Base-by-base conservation (phyloP, 352 stramenopile species). In the Phytophthora litchii region DNA sequence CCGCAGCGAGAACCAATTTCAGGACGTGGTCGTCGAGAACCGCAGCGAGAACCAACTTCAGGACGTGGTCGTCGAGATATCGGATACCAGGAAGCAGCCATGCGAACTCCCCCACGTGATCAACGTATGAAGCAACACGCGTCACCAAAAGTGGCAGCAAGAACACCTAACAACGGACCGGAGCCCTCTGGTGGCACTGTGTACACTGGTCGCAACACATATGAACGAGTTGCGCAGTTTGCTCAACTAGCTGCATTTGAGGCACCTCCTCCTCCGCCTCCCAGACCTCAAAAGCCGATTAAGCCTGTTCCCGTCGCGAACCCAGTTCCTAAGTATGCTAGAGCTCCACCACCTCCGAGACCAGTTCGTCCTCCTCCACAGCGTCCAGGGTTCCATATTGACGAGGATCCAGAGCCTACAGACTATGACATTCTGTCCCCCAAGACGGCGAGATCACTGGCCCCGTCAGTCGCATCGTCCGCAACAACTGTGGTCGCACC, bases 161-260 rank as follows among this genome's bases (percentile, higher is more conserved):
- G 63, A 14, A 36, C 42, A 25, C 34, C 35, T 11, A 73, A 55
- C 21, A 57, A 60, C 16, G 36, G 32, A 21, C 25, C 48, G 27
- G 20, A 50, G 8, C 48, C 50, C 0, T 49, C 53, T 3, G 60
- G 60, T n/a, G 65, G 60, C 3, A 70, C 65, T 1, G 65, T 74
- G n/a, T 70, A 67, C 25, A 55, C 64, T 52, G 54, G 60, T 7
- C 65, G 31, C 31, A 66, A 63, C 40, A 64, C 54, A 6, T 67
- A 67, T 38, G 60, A 74, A 7, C 20, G 60, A 54, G 54, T 67
- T 13, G 54, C 55, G 8, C 54, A 62, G 32, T 74, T 74, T 52
- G 65, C 65, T n/a, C 65, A 71, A 8, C 27, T 71, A 41, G 65
- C 65, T 43, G 65, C 60, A 4, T 74, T 74, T 36, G 65, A 74